Evolutionary conservation across 2,329 filamentous ascomycete species (phyloP).

Genomic region (Apiospora malaysiana): DNA sequence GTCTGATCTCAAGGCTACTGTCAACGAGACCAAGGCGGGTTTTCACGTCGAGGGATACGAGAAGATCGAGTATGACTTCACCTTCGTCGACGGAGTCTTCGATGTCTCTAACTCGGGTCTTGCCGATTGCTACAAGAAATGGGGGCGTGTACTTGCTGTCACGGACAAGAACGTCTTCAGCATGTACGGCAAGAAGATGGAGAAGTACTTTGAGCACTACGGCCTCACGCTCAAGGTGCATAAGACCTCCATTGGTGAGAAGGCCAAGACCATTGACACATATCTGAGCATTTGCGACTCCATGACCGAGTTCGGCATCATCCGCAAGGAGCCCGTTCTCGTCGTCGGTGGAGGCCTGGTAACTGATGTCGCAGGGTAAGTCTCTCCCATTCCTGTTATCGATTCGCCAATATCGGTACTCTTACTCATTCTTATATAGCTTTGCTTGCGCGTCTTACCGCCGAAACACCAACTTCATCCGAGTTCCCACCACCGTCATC

Average conservation of each 20-base stretch:
- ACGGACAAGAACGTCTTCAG: conserved; percentile 76
- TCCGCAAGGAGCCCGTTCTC: conserved; percentile 70
- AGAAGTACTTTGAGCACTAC: conserved; percentile 71
- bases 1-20: conserved; percentile 73
- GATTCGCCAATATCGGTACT: conserved; percentile 19
- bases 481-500: conserved; percentile 76
- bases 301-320: conserved; percentile 76
- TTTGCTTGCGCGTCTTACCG: conserved; percentile 76
- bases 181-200: conserved; percentile 69
- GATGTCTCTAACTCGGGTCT: conserved; percentile 64
- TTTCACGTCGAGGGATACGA: conserved; percentile 77
- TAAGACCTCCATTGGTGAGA: conserved; percentile 77
- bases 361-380: conserved; percentile 76
- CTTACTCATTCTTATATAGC: conserved; percentile 43
- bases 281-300: conserved; percentile 73
- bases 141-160: conserved; percentile 70
- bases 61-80: conserved; percentile 79
- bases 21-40: conserved; percentile 66
- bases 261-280: conserved; percentile 75
- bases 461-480: conserved; percentile 75
- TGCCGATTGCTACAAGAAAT: conserved; percentile 68
- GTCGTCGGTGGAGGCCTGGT: conserved; percentile 73
- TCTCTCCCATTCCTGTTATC: conserved; percentile 29
- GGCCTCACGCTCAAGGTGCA: conserved; percentile 68
- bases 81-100: conserved; percentile 74